Conservation (phyloP, 2,329 filamentous ascomycete genomes). For the Coniochaeta hoffmannii region DNA sequence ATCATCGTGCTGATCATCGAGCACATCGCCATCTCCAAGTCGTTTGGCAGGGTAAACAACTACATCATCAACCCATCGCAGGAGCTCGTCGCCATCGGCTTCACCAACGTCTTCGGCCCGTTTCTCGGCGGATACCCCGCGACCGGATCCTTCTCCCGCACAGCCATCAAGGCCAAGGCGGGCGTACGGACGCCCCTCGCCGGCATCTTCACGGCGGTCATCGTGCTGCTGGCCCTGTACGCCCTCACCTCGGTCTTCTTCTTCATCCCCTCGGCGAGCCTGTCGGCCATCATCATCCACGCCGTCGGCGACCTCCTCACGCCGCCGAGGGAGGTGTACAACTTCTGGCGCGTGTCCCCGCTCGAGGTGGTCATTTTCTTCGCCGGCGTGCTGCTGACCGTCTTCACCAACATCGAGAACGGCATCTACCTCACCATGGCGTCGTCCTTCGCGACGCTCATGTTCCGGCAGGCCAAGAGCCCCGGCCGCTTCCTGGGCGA, state of each 20-base stretch:
- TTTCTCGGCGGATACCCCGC: conserved; percentile 91
- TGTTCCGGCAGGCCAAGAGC: conserved; percentile 37
- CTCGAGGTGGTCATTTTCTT: conserved; percentile 71
- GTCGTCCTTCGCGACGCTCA: conserved; percentile 32
- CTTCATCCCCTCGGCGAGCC: conserved; percentile 66
- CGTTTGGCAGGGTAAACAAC: conserved; percentile 95
- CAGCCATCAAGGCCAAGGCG: conserved; percentile 78
- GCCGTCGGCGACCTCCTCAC: conserved; percentile 72
- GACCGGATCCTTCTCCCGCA: conserved; percentile 66
- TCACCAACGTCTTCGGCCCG: conserved; percentile 83
- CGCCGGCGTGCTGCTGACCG: conserved; percentile 54
- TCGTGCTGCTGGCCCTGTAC: conserved; percentile 73
- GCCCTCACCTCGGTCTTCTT: conserved; percentile 71
- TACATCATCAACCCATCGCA: conserved; percentile 96
- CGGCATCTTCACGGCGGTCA: conserved; percentile 67
- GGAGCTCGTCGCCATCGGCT: conserved; percentile 89
- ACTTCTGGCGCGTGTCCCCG: conserved; percentile 71
- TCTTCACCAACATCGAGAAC: conserved; percentile 42
- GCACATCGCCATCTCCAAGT: conserved; percentile 97
- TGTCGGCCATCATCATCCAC: conserved; percentile 76
- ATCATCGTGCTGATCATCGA: conserved; percentile 93
- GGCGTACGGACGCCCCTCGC: conserved; percentile 74
- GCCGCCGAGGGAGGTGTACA: conserved; percentile 64
- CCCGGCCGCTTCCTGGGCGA: conserved; percentile 39
- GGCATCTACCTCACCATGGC: conserved; percentile 42